Percentiles rank a stretch among this genome's conserved stretches.
Evolutionary conservation across 2,329 filamentous ascomycete species (phyloP).

Genomic region (Cordyceps farinosa): DNA sequence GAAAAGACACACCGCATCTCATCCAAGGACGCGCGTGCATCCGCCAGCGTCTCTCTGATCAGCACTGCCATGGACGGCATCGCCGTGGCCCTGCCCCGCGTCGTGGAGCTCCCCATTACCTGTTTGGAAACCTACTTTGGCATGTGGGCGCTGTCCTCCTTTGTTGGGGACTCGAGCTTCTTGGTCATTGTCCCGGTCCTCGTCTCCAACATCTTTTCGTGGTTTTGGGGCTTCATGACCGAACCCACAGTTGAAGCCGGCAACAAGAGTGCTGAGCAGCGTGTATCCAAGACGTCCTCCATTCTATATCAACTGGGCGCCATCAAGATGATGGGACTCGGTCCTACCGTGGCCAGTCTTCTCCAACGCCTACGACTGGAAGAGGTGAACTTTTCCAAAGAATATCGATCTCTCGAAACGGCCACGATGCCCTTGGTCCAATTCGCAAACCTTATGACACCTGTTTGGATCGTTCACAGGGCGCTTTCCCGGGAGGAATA

Average conservation of each 20-base stretch:
- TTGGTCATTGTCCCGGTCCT: slow-evolving; percentile 3
- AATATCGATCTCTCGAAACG: slow-evolving; percentile 1
- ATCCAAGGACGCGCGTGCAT: slow-evolving; percentile 29
- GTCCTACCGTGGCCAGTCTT: background rate
- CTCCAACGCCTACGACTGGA: slow-evolving; percentile 2
- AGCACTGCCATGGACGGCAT: slow-evolving; percentile 14
- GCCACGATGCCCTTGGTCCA: background rate
- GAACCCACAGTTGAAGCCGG: background rate
- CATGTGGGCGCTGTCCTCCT: background rate
- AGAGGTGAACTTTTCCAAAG: background rate
- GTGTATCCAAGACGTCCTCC: slow-evolving; percentile 6
- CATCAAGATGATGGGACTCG: slow-evolving; percentile 16
- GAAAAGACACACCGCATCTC: slow-evolving; percentile 38
- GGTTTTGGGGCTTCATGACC: slow-evolving; percentile 1
- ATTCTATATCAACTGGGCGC: slow-evolving; percentile 3
- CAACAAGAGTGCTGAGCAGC: background rate
- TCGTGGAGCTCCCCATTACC: background rate
- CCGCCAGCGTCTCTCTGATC: slow-evolving; percentile 3
- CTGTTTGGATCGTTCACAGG: slow-evolving; percentile 1
- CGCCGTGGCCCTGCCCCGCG: background rate
- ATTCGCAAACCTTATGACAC: slow-evolving; percentile 4
- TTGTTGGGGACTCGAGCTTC: slow-evolving; percentile 1
- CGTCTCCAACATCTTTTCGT: slow-evolving; percentile 6
- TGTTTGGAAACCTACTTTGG: slow-evolving; percentile 6
- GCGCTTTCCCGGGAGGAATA: background rate